These are phyloP conservation scores for Boletus rubropictus DNA, from an alignment of 768 basidiomycete species.

Conservation along the genomic window DNA sequence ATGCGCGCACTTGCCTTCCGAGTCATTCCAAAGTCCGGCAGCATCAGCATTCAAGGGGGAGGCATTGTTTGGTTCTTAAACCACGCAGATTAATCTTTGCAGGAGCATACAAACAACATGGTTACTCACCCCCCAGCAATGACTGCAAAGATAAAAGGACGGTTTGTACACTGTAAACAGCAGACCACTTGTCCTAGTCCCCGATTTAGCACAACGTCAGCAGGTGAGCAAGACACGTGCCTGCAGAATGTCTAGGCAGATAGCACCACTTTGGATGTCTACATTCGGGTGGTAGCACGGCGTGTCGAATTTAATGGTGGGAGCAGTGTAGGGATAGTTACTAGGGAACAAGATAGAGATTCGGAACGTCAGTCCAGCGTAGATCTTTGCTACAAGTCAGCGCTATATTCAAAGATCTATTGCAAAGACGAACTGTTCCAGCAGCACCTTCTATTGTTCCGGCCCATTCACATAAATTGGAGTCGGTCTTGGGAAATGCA, in stretches of 20 bases:
- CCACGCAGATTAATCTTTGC: not conserved
- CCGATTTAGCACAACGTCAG: conserved; percentile 5
- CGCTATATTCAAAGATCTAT: not conserved
- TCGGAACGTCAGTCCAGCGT: conserved; percentile 73
- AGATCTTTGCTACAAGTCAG: conserved; percentile 46
- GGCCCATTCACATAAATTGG: conserved; percentile 85
- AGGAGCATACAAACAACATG: not conserved
- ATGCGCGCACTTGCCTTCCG: conserved; percentile 44
- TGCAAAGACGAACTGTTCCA: conserved; percentile 45
- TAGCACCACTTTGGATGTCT: conserved; percentile 68
- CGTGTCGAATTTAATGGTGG: conserved; percentile 80
- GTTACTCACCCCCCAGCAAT: conserved; percentile 70
- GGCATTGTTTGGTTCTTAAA: conserved; percentile 83
- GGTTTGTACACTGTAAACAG: conserved; percentile 87
- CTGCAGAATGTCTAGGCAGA: conserved; percentile 87
- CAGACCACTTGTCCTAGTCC: conserved; percentile 83
- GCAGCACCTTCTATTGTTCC: conserved; percentile 81
- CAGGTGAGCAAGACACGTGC: conserved; percentile 30
- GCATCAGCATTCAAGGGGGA: conserved; percentile 88
- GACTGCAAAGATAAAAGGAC: conserved; percentile 85
- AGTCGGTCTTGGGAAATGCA: conserved; percentile 83
- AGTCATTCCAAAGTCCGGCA: conserved; percentile 69
- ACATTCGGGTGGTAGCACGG: conserved; percentile 93
- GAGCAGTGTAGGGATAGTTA: conserved; percentile 85
- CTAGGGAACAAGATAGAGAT: conserved; percentile 81